Percentiles rank a stretch among this genome's conserved stretches.
Conservation (phyloP, 192 early-diverging fungal genomes). For the Entrophospora sp. region DNA sequence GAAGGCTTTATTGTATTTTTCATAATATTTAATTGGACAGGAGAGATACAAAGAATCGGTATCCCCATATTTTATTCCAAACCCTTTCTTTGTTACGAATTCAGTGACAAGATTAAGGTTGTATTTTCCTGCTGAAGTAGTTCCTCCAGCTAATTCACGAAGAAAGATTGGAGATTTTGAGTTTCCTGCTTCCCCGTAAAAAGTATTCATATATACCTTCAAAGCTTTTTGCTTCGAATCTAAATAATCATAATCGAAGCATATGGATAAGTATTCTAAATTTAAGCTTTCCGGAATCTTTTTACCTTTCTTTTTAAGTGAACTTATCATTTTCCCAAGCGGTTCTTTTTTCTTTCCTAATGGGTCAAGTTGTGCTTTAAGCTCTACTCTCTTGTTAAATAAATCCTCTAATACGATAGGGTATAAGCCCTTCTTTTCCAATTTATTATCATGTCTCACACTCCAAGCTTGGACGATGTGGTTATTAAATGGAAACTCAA, state of each 20-base stretch:
- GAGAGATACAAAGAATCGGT: slow-evolving; percentile 13
- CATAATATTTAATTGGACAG: background rate
- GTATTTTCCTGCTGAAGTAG: background rate
- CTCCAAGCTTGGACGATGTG: background rate
- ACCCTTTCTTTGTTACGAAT: background rate
- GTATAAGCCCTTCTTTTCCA: background rate
- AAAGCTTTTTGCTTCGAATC: background rate
- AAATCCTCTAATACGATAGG: background rate
- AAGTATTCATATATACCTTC: slow-evolving; percentile 10
- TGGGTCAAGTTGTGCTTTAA: background rate
- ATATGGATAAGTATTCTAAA: background rate
- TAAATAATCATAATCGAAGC: background rate
- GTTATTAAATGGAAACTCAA: slow-evolving; percentile 2
- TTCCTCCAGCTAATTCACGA: background rate
- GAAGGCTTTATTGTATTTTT: background rate
- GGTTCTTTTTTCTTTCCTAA: background rate
- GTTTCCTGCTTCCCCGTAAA: slow-evolving; percentile 1
- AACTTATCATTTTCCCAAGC: background rate
- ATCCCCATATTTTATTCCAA: background rate
- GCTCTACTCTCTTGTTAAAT: background rate
- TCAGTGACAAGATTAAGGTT: background rate
- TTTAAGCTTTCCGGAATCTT: background rate
- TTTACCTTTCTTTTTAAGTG: background rate
- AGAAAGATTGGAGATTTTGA: background rate
- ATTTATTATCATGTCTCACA: background rate